These are phyloP conservation scores for Aspergillus awamori DNA, from an alignment of 2,329 filamentous ascomycete genomes.

Conservation along the genomic window DNA sequence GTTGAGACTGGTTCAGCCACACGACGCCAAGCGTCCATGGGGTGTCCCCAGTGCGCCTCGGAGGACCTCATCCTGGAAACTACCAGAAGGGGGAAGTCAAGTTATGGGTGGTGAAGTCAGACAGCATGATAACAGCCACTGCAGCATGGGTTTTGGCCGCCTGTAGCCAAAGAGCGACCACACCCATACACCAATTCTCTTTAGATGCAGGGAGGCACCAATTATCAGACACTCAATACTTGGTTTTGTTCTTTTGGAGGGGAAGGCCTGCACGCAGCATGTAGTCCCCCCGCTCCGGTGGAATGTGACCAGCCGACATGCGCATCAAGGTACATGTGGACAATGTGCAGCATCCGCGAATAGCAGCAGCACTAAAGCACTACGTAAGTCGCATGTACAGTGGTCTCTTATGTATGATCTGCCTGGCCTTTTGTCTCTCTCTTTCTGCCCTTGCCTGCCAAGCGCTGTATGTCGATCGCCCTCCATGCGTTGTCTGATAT, in stretches of 20 bases:
- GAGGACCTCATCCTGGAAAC: constrained; percentile 8
- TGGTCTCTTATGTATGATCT: constrained; percentile 1
- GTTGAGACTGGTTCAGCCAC: constrained; percentile 23
- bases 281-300: constrained; percentile 14
- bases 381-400: not conserved
- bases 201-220: constrained; percentile 13
- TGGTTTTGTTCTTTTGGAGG: not conserved
- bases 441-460: constrained; percentile 12
- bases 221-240: constrained; percentile 7
- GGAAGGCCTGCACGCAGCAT: not conserved
- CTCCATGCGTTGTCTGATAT: constrained; percentile 1
- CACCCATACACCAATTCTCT: not conserved
- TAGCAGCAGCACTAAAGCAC: not conserved
- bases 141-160: not conserved
- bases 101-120: constrained; percentile 13
- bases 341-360: constrained; percentile 1
- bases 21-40: constrained; percentile 17
- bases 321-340: constrained; percentile 15
- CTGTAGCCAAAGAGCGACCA: constrained; percentile 5
- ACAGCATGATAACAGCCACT: constrained; percentile 12
- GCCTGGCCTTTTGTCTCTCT: constrained; percentile 1
- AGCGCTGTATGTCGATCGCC: constrained; percentile 3
- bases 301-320: constrained; percentile 21
- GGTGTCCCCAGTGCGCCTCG: not conserved
- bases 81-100: constrained; percentile 3